These are phyloP conservation scores for Phytophthora multivora DNA, from an alignment of 352 stramenopile species.

Conservation along the genomic window DNA sequence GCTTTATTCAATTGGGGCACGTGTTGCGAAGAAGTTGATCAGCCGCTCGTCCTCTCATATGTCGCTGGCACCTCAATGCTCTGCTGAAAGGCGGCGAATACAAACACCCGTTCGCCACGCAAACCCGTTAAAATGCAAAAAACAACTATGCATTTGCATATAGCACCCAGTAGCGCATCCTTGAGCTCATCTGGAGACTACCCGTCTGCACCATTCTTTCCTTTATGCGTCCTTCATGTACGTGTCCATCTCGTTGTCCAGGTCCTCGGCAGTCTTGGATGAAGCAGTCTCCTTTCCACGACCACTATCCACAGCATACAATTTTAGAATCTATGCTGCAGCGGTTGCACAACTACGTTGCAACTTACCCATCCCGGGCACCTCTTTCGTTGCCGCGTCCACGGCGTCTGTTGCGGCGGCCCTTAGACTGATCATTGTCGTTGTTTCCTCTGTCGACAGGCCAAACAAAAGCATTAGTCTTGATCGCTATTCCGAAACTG, in stretches of 20 bases:
- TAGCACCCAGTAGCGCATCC: conserved; percentile 9
- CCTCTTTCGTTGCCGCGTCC: conserved; percentile 36
- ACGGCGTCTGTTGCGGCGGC: conserved; percentile 50
- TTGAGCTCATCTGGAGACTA: background rate
- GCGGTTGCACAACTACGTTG: background rate
- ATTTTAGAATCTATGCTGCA: conserved; percentile 3
- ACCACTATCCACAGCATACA: conserved; percentile 16
- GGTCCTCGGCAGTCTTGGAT: conserved; percentile 58
- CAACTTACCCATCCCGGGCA: conserved; percentile 16
- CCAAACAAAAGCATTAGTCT: background rate
- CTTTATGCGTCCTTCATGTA: conserved; percentile 86
- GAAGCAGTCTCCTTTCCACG: conserved; percentile 42
- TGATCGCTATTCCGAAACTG: too few relatives aligned
- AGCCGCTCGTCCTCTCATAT: conserved; percentile 6
- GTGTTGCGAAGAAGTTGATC: conserved; percentile 22
- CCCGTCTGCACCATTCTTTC: conserved; percentile 16
- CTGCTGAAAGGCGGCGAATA: conserved; percentile 19
- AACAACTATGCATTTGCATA: conserved; percentile 29
- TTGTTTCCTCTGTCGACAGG: conserved; percentile 28
- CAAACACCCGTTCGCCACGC: conserved; percentile 20
- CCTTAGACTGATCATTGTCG: conserved; percentile 43
- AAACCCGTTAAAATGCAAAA: conserved; percentile 44
- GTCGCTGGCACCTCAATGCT: conserved; percentile 12
- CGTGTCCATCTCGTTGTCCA: conserved; percentile 89
- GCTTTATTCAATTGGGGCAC: conserved; percentile 37